A percentile compares a stretch with the other conserved stretches of the same genome.
These are phyloP conservation scores for Flaveria robusta DNA, from an alignment of 129 eudicot species.

Conservation along the genomic window DNA sequence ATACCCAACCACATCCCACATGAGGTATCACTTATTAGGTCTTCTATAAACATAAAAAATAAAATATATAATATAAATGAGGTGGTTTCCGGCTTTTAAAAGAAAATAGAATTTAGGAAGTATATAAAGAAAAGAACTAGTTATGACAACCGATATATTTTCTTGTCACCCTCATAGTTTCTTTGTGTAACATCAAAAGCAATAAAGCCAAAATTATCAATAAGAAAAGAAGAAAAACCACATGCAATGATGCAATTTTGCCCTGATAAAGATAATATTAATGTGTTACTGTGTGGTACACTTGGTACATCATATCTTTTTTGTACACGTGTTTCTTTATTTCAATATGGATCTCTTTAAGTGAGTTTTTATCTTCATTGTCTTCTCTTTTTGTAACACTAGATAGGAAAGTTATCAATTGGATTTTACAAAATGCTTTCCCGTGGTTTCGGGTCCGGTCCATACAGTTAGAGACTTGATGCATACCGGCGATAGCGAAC, in stretches of 20 bases:
- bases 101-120: too few relatives aligned
- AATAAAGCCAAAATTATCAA: neutral
- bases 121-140: too few relatives aligned
- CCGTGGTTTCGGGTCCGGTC: neutral
- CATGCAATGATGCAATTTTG: neutral
- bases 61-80: too few relatives aligned
- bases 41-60: too few relatives aligned
- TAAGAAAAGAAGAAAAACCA: neutral
- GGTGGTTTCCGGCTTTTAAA: too few relatives aligned
- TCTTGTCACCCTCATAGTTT: neutral
- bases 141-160: neutral
- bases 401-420: conserved; percentile 8
- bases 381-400: neutral
- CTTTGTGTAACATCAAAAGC: neutral
- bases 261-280: neutral
- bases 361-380: neutral
- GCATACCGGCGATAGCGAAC: neutral
- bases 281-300: neutral
- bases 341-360: neutral
- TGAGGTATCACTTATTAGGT: too few relatives aligned
- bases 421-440: neutral
- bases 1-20: too few relatives aligned
- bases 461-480: neutral
- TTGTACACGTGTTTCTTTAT: neutral
- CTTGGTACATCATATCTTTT: neutral